phyloP scores from a whole-genome alignment of 1,284 basidiomycete genomes.

The Chalciporus piperatoides region DNA sequence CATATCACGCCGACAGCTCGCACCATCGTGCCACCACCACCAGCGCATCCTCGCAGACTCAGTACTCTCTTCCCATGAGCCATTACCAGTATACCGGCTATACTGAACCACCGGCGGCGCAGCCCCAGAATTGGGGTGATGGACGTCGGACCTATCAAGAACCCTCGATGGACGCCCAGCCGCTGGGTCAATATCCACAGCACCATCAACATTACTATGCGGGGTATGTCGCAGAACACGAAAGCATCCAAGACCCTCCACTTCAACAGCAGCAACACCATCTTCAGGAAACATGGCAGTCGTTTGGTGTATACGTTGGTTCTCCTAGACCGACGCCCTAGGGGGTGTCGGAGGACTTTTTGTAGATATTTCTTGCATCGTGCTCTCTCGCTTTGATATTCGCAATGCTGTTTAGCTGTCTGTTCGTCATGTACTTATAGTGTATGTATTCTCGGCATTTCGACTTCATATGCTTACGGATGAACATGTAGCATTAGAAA shows the following conservation, averaged over 20 bases:
- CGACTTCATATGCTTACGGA: neutral
- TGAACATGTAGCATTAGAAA: neutral
- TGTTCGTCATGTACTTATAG: neutral
- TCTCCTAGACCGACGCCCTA: constrained; percentile 20
- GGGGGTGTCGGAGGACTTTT: neutral
- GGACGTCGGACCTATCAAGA: neutral
- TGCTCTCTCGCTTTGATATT: neutral
- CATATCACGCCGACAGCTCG: constrained; percentile 39
- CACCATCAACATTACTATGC: constrained; percentile 1
- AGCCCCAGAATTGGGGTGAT: constrained; percentile 15
- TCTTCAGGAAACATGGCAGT: constrained; percentile 57
- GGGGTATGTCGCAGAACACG: neutral
- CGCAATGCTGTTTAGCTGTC: neutral
- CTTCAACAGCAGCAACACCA: constrained; percentile 37
- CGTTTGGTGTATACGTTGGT: constrained; percentile 50
- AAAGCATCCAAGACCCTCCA: constrained; percentile 4
- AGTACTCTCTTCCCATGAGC: constrained; percentile 1
- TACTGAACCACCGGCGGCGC: constrained; percentile 1
- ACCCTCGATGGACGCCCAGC: neutral
- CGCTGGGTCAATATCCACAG: constrained; percentile 4
- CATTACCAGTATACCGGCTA: constrained; percentile 8
- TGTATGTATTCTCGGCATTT: neutral
- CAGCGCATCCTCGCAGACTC: neutral
- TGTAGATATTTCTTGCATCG: neutral
- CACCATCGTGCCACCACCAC: constrained; percentile 24